Percentiles rank a stretch among this genome's conserved stretches.
Evolutionary conservation across 2,329 filamentous ascomycete genomes (phyloP).

Genomic region (Cladobotryum protrusum): DNA sequence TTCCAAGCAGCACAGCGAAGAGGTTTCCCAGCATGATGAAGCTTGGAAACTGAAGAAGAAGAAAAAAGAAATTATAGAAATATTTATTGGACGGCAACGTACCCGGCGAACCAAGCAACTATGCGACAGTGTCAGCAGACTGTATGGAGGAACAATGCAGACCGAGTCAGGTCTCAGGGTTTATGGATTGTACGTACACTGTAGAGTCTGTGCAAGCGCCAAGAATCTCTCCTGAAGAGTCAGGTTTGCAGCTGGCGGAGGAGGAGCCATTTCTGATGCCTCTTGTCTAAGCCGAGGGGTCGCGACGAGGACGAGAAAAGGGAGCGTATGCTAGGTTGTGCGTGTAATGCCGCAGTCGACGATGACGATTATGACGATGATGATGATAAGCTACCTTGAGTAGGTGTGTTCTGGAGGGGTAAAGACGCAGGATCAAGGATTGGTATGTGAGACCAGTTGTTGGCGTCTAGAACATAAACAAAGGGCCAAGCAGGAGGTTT

Average conservation of each 20-base stretch:
- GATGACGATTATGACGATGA: too few relatives aligned
- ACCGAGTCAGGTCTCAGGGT: not conserved
- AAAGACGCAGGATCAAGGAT: too few relatives aligned
- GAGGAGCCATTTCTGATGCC: not conserved
- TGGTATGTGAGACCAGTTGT: too few relatives aligned
- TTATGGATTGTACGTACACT: slow-evolving; percentile 58
- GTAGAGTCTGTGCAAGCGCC: slow-evolving; percentile 78
- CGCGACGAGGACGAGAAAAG: not conserved
- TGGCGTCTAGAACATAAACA: too few relatives aligned
- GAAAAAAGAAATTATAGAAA: not conserved
- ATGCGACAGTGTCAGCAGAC: slow-evolving; percentile 27
- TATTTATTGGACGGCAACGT: slow-evolving; percentile 34
- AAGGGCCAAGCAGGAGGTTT: too few relatives aligned
- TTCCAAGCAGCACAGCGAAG: not conserved
- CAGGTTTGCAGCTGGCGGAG: slow-evolving; percentile 4
- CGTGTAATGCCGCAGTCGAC: too few relatives aligned
- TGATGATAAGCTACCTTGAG: too few relatives aligned
- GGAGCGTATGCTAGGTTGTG: not conserved
- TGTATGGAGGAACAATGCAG: not conserved
- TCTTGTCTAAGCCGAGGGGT: not conserved
- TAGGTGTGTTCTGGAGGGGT: too few relatives aligned
- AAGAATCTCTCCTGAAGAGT: slow-evolving; percentile 68
- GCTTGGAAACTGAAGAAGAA: not conserved
- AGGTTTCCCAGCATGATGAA: not conserved
- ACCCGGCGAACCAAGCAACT: slow-evolving; percentile 80